Evolutionary conservation across 2,329 filamentous ascomycete species (phyloP).

Genomic region (Paraconiothyrium brasiliense): DNA sequence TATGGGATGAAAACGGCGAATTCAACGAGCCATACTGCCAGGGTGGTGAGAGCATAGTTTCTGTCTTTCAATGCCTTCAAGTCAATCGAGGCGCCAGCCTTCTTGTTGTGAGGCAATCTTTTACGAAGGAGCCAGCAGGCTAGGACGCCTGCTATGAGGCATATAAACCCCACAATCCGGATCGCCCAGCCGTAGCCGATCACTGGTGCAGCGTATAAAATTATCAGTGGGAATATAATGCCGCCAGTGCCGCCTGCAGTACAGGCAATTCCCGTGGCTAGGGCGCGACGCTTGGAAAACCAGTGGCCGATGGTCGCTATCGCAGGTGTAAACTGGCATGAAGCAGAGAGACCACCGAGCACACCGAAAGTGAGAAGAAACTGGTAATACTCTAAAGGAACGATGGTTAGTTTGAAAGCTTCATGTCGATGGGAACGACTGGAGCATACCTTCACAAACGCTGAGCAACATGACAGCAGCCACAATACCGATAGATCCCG

Average conservation of each 20-base stretch:
- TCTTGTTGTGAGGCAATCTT: constrained; percentile 53
- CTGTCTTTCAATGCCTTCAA: constrained; percentile 42
- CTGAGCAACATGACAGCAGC: constrained; percentile 43
- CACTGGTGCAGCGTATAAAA: constrained; percentile 62
- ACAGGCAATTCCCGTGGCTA: constrained; percentile 54
- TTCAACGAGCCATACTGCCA: constrained; percentile 57
- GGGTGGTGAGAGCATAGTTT: constrained; percentile 31
- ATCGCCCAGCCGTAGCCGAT: constrained; percentile 71
- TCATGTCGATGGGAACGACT: not conserved
- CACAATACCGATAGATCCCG: constrained; percentile 42
- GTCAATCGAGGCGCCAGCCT: constrained; percentile 44
- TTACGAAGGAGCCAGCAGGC: constrained; percentile 57
- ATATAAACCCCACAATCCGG: constrained; percentile 69
- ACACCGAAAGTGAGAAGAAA: constrained; percentile 55
- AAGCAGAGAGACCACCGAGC: constrained; percentile 54
- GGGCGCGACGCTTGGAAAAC: constrained; percentile 51
- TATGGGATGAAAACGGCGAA: constrained; percentile 70
- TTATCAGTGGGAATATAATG: constrained; percentile 64
- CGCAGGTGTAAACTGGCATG: constrained; percentile 50
- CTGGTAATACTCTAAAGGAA: constrained; percentile 52
- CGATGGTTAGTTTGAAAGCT: not conserved
- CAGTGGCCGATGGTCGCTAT: constrained; percentile 53
- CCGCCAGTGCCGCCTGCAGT: constrained; percentile 51
- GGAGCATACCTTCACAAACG: constrained; percentile 28
- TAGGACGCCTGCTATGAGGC: constrained; percentile 44